phyloP scores from a whole-genome alignment of 805 yeast species.

The Barnettozyma pratensis region DNA sequence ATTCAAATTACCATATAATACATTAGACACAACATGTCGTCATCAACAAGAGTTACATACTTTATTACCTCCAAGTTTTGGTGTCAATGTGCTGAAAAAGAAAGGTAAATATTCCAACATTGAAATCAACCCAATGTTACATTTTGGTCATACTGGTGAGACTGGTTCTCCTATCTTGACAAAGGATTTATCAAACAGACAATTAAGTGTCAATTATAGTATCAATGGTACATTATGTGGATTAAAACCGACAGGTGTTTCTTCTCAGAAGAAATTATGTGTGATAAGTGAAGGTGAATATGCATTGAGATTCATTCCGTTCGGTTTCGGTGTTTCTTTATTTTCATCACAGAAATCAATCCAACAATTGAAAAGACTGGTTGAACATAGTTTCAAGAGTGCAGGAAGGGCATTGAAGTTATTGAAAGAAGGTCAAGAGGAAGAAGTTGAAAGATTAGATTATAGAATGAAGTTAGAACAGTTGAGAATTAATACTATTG shows the following conservation, averaged over 20 bases:
- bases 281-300: constrained; percentile 32
- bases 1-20: constrained; percentile 50
- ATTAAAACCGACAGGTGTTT: constrained; percentile 27
- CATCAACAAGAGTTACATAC: constrained; percentile 37
- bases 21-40: constrained; percentile 48
- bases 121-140: constrained; percentile 27
- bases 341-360: constrained; percentile 13
- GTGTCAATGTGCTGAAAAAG: constrained; percentile 29
- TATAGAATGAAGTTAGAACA: constrained; percentile 16
- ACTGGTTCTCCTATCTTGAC: constrained; percentile 53
- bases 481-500: constrained; percentile 5
- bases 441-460: constrained; percentile 15
- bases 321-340: constrained; percentile 28
- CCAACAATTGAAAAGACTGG: constrained; percentile 6
- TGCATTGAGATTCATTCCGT: constrained; percentile 35
- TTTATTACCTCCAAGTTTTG: constrained; percentile 37
- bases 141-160: constrained; percentile 47
- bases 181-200: constrained; percentile 43
- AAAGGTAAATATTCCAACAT: constrained; percentile 28
- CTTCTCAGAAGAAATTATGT: constrained; percentile 16
- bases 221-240: constrained; percentile 56
- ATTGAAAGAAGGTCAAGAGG: constrained; percentile 13
- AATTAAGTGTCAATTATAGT: constrained; percentile 43
- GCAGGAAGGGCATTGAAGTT: constrained; percentile 16
- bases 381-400: constrained; percentile 14